phyloP scores from a whole-genome alignment of 345 rosid species.

The Acer negundo region DNA sequence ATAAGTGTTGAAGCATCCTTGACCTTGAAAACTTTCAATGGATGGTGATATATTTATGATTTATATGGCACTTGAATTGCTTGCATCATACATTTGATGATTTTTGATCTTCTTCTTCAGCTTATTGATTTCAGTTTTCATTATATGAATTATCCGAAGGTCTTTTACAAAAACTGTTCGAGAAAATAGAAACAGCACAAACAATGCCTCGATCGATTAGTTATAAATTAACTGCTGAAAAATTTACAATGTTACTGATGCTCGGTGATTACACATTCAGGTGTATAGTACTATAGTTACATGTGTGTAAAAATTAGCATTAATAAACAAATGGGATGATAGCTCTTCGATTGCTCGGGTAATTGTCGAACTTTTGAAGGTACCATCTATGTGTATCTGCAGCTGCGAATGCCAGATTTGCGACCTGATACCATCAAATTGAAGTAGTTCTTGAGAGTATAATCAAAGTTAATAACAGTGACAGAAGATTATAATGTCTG shows the following conservation, averaged over 20 bases:
- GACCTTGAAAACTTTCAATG: neutral
- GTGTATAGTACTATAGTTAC: neutral
- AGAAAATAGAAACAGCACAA: neutral
- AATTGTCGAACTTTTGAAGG: conserved; percentile 55
- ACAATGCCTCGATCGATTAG: neutral
- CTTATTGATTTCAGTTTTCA: neutral
- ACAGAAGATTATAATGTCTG: neutral
- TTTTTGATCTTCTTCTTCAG: neutral
- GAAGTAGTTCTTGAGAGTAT: neutral
- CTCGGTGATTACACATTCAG: neutral
- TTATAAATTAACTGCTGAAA: neutral
- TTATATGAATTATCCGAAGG: neutral
- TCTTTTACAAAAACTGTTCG: neutral
- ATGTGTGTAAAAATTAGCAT: neutral
- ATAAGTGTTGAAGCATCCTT: neutral
- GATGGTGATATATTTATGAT: neutral
- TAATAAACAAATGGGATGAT: conserved; percentile 55
- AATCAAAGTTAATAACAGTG: neutral
- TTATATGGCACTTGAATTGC: neutral
- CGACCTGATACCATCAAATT: conserved; percentile 49
- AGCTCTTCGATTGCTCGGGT: conserved; percentile 54
- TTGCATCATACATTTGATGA: neutral
- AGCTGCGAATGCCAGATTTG: conserved; percentile 62
- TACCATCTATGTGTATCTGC: conserved; percentile 82
- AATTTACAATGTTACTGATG: neutral